Conservation (phyloP, 2,329 filamentous ascomycete species). For the Calonectria naviculata region DNA sequence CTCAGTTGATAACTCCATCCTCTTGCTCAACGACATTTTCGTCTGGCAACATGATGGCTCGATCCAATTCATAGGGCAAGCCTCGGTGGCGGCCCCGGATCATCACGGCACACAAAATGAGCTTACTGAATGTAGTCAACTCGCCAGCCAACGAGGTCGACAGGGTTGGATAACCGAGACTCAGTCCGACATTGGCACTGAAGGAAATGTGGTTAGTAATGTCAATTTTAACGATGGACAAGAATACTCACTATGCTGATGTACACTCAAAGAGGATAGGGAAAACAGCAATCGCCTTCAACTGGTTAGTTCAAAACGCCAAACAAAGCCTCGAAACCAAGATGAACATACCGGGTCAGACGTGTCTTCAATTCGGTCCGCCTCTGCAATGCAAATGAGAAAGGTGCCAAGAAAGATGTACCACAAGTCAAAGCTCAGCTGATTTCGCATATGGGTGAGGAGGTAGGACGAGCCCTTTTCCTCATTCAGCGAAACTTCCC, state of each 20-base stretch:
- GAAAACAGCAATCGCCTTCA: conserved; percentile 43
- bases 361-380: conserved; percentile 34
- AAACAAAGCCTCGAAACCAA: background rate
- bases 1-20: background rate
- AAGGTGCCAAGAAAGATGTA: conserved; percentile 53
- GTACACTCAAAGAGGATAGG: conserved; percentile 46
- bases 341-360: conserved; percentile 34
- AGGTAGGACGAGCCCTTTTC: conserved; percentile 41
- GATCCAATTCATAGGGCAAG: conserved; percentile 47
- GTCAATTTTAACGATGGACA: background rate
- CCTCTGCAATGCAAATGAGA: conserved; percentile 46
- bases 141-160: conserved; percentile 42
- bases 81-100: conserved; percentile 49
- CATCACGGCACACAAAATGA: conserved; percentile 51
- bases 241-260: conserved; percentile 44
- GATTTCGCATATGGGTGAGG: conserved; percentile 47
- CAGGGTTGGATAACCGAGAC: conserved; percentile 45
- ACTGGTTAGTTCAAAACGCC: background rate
- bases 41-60: conserved; percentile 46
- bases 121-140: conserved; percentile 46
- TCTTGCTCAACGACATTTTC: conserved; percentile 24
- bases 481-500: conserved; percentile 36
- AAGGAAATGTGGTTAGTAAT: background rate
- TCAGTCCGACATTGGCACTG: conserved; percentile 49
- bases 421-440: conserved; percentile 55